Conservation (phyloP, 331 rosid genomes). For the Dryas integrifolia region DNA sequence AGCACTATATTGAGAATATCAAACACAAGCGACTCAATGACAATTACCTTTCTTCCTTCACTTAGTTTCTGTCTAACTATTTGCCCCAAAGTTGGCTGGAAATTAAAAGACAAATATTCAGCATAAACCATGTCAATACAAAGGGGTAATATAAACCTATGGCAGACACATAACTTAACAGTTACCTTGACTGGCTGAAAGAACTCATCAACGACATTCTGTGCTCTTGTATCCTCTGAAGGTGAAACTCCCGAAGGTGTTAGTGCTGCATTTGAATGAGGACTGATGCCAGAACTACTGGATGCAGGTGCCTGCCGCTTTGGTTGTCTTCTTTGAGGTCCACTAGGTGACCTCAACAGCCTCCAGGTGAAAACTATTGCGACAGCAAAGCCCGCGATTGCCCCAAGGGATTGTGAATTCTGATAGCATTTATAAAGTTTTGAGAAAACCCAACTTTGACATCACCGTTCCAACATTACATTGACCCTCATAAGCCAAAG, state of each 20-base stretch:
- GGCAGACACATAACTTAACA: neutral
- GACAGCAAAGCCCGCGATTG: constrained; percentile 82
- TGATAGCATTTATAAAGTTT: constrained; percentile 34
- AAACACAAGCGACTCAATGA: neutral
- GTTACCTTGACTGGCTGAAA: constrained; percentile 72
- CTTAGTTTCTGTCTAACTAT: constrained; percentile 85
- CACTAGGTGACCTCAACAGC: constrained; percentile 68
- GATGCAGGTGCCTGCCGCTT: constrained; percentile 70
- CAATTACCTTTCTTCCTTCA: constrained; percentile 91
- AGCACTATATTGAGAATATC: neutral
- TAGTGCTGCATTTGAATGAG: constrained; percentile 42
- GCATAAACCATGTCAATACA: constrained; percentile 22
- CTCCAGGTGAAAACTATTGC: constrained; percentile 91
- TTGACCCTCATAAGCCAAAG: neutral
- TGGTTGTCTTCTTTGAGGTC: constrained; percentile 60
- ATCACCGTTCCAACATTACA: neutral
- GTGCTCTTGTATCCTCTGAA: constrained; percentile 62
- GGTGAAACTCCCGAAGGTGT: constrained; percentile 43
- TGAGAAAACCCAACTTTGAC: neutral
- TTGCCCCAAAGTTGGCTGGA: constrained; percentile 90
- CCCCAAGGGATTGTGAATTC: constrained; percentile 81
- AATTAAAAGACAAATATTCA: constrained; percentile 22
- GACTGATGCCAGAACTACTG: constrained; percentile 48
- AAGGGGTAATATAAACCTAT: neutral
- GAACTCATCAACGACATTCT: constrained; percentile 69